phyloP scores from a whole-genome alignment of 768 basidiomycete species.

The Pisolithus tinctorius region DNA sequence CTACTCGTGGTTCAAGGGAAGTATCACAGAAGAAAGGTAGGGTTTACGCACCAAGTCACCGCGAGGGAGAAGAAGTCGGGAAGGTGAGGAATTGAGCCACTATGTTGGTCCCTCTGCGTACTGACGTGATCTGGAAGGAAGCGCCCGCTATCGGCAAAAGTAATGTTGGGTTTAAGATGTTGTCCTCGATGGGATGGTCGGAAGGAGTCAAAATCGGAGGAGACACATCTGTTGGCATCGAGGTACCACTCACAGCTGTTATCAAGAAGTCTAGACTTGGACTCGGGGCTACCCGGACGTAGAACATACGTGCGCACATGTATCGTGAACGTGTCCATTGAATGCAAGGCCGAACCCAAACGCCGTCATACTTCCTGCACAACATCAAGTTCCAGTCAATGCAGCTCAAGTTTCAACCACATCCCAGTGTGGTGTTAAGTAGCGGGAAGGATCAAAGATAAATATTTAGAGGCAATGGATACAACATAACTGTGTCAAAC shows the following conservation, averaged over 20 bases:
- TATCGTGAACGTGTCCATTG: too few relatives aligned
- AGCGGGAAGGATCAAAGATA: background rate
- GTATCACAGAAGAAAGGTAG: constrained; percentile 9
- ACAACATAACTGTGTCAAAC: too few relatives aligned
- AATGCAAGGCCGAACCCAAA: too few relatives aligned
- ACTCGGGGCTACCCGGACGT: constrained; percentile 50
- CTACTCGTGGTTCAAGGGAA: constrained; percentile 24
- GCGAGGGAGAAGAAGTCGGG: constrained; percentile 86
- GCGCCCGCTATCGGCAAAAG: constrained; percentile 74
- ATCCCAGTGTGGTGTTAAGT: background rate
- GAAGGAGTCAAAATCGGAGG: constrained; percentile 77
- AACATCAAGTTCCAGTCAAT: too few relatives aligned
- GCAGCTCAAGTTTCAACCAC: background rate
- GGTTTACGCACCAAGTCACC: constrained; percentile 40
- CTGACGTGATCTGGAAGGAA: constrained; percentile 33
- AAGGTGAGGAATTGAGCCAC: constrained; percentile 27
- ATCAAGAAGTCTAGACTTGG: constrained; percentile 86
- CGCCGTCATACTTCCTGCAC: too few relatives aligned
- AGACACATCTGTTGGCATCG: constrained; percentile 48
- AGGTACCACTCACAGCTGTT: constrained; percentile 71
- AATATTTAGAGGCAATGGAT: too few relatives aligned
- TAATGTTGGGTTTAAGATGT: constrained; percentile 84
- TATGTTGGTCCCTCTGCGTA: background rate
- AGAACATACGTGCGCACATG: background rate
- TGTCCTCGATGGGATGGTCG: constrained; percentile 88